Evolutionary conservation across 176 grass and related monocot species (phyloP).

Genomic region (Aegilops umbellulata): DNA sequence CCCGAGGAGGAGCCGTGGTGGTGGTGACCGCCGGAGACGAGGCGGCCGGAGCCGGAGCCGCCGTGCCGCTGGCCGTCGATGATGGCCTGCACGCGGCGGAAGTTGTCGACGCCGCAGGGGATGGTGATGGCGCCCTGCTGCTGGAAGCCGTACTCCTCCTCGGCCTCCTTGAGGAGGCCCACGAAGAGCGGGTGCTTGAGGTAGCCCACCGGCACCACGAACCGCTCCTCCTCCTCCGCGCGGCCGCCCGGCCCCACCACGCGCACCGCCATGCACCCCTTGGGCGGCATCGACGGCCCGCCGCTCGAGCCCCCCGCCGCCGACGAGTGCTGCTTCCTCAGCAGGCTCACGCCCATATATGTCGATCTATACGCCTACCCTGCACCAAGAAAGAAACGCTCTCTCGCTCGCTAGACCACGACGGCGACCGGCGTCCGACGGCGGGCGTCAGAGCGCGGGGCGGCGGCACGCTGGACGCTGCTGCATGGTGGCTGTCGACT

Average conservation of each 20-base stretch:
- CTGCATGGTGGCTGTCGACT: neutral
- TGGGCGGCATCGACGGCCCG: conserved; percentile 42
- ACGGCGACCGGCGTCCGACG: neutral
- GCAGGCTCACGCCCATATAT: conserved; percentile 44
- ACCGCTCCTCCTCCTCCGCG: conserved; percentile 49
- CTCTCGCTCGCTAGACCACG: neutral
- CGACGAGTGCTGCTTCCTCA: conserved; percentile 52
- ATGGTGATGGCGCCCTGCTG: conserved; percentile 93
- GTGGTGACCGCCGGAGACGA: neutral
- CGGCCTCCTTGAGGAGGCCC: conserved; percentile 75
- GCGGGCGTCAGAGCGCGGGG: neutral
- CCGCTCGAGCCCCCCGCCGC: conserved; percentile 20
- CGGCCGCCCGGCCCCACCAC: conserved; percentile 54
- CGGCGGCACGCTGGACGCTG: neutral
- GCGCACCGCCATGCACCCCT: conserved; percentile 82
- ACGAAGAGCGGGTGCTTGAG: conserved; percentile 85
- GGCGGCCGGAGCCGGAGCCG: neutral
- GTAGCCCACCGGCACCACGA: conserved; percentile 77
- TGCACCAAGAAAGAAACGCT: conserved; percentile 1
- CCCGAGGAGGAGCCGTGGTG: conserved; percentile 25
- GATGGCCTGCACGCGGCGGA: conserved; percentile 66
- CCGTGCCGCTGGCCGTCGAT: conserved; percentile 49
- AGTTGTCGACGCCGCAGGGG: conserved; percentile 85
- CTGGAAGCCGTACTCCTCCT: conserved; percentile 87
- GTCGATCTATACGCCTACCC: neutral